These are phyloP conservation scores for Graphilbum fragrans DNA, from an alignment of 2,329 filamentous ascomycete genomes.

Conservation along the genomic window DNA sequence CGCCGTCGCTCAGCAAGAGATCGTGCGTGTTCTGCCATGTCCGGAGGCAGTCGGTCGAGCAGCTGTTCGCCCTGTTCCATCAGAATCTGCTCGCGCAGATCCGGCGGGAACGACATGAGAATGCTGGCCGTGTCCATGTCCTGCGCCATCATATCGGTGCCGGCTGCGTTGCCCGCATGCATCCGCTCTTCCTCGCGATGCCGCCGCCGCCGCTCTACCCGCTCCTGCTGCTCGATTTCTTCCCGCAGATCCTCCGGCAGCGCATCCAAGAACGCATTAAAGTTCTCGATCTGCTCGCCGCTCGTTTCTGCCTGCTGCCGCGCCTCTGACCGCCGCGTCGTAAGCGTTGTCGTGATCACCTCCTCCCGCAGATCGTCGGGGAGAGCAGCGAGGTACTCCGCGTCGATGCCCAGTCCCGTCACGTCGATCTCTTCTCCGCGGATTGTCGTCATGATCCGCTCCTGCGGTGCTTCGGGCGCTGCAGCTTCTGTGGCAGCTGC, in stretches of 20 bases:
- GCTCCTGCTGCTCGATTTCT: constrained; percentile 85
- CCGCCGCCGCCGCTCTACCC: constrained; percentile 74
- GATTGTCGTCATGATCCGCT: constrained; percentile 69
- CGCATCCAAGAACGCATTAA: constrained; percentile 87
- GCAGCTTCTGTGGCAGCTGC: background rate
- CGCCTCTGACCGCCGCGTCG: constrained; percentile 69
- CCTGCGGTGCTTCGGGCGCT: constrained; percentile 6
- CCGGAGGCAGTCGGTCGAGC: constrained; percentile 70
- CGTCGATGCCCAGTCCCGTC: constrained; percentile 86
- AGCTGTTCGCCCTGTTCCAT: constrained; percentile 87
- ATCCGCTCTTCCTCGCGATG: constrained; percentile 60
- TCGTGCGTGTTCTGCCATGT: constrained; percentile 77
- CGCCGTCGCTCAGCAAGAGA: constrained; percentile 40
- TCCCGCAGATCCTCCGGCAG: constrained; percentile 80
- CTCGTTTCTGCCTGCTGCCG: constrained; percentile 50
- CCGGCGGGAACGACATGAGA: constrained; percentile 76
- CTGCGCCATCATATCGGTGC: constrained; percentile 34
- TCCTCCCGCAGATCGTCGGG: constrained; percentile 94
- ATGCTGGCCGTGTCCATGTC: constrained; percentile 94
- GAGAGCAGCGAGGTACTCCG: constrained; percentile 90
- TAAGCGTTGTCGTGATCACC: constrained; percentile 84
- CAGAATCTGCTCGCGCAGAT: constrained; percentile 73
- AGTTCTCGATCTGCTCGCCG: constrained; percentile 70
- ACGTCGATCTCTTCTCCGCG: constrained; percentile 84
- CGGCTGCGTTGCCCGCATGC: constrained; percentile 14